These are phyloP conservation scores for Silene conica DNA, from an alignment of 148 eudicot genomes.

Conservation along the genomic window DNA sequence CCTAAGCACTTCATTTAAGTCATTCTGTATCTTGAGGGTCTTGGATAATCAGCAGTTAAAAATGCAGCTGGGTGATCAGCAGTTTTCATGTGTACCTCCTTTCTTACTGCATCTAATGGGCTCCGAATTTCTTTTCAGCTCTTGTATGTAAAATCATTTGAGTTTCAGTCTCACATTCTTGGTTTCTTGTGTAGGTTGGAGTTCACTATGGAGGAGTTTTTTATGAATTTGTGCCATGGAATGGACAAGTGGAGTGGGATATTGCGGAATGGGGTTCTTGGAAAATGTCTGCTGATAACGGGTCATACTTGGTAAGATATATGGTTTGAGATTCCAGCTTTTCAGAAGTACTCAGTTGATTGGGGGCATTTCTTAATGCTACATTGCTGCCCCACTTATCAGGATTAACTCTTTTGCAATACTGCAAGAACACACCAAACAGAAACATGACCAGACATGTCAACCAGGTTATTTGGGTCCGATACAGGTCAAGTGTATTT, in stretches of 20 bases:
- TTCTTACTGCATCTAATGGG: conserved; percentile 6
- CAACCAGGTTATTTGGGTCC: neutral
- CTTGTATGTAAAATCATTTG: neutral
- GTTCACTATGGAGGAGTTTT: conserved; percentile 77
- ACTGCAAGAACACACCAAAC: neutral
- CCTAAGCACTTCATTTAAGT: neutral
- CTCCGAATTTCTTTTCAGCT: neutral
- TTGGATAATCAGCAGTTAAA: neutral
- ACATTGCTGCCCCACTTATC: neutral
- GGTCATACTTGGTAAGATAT: conserved; percentile 51
- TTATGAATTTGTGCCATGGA: conserved; percentile 96
- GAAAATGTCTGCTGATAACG: conserved; percentile 68
- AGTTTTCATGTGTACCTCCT: neutral
- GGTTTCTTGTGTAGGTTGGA: conserved; percentile 52
- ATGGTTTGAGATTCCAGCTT: neutral
- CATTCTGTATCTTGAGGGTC: neutral
- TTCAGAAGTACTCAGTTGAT: neutral
- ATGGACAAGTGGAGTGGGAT: conserved; percentile 77
- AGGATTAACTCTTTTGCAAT: neutral
- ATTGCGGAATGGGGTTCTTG: conserved; percentile 76
- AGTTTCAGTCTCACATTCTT: neutral
- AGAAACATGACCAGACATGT: neutral
- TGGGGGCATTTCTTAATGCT: neutral
- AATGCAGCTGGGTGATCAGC: neutral
- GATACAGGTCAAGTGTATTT: neutral